These are phyloP conservation scores for Stemphylium lycopersici DNA, from an alignment of 2,329 filamentous ascomycete species.

Conservation along the genomic window DNA sequence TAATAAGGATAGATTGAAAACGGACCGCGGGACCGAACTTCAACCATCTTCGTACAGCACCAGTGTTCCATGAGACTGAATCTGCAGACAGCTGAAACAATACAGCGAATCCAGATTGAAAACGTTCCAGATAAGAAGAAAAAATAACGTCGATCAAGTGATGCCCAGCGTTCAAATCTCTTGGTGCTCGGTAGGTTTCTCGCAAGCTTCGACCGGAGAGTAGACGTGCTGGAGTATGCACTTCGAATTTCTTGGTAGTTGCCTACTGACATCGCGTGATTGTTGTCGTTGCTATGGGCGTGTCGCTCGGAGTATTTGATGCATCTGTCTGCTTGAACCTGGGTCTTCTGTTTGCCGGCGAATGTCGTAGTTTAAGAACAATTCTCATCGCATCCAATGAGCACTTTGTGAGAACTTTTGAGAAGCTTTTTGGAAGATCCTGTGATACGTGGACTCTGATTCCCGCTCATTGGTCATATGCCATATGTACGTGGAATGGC, in stretches of 20 bases:
- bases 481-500: neutral
- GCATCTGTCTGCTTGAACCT: neutral
- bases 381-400: neutral
- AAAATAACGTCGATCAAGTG: neutral
- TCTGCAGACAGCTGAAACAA: conserved; percentile 2
- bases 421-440: neutral
- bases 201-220: neutral
- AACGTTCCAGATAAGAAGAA: neutral
- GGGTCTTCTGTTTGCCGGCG: neutral
- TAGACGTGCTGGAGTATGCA: neutral
- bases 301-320: neutral
- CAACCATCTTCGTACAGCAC: neutral
- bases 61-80: neutral
- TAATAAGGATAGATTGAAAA: conserved; percentile 20
- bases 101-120: neutral
- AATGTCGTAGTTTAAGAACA: neutral
- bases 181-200: neutral
- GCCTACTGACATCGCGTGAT: neutral
- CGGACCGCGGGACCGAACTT: conserved; percentile 20
- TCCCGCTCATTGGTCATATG: neutral
- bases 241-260: neutral
- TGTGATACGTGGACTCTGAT: neutral
- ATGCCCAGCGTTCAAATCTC: neutral
- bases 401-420: conserved; percentile 1
- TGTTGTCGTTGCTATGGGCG: neutral